A percentile compares a stretch with the other conserved stretches of the same genome.
Conservation (phyloP, 176 grass and related monocot genomes). For the Aechmea fasciata region DNA sequence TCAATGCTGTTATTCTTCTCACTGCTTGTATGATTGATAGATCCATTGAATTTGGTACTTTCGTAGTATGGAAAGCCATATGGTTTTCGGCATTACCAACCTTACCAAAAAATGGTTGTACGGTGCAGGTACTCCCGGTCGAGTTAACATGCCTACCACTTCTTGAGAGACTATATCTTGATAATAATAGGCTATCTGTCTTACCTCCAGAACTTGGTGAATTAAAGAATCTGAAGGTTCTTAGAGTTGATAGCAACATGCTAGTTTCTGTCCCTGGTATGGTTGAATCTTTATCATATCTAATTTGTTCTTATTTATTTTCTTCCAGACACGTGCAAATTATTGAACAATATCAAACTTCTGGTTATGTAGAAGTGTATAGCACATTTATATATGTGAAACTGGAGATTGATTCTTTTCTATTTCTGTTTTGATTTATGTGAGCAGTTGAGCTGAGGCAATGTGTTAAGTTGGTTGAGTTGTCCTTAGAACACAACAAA, state of each 20-base stretch:
- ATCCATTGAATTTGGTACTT: not conserved
- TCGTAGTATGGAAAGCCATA: not conserved
- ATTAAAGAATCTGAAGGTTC: constrained; percentile 70
- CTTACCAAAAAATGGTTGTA: constrained; percentile 25
- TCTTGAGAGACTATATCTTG: constrained; percentile 88
- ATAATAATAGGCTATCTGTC: constrained; percentile 80
- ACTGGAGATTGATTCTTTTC: not conserved
- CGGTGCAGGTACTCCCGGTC: constrained; percentile 74
- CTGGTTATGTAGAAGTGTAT: not conserved
- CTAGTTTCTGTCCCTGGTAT: constrained; percentile 94
- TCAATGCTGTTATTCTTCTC: no score
- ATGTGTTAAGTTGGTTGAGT: constrained; percentile 81
- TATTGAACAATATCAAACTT: not conserved
- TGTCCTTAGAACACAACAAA: constrained; percentile 90
- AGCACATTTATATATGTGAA: not conserved
- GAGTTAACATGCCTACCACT: constrained; percentile 71
- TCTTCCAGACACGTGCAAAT: not conserved
- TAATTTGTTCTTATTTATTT: not conserved
- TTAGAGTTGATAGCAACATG: constrained; percentile 82
- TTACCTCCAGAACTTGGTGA: constrained; percentile 90
- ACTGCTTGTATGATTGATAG: not conserved
- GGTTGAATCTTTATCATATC: constrained; percentile 15
- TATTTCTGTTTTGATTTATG: not conserved
- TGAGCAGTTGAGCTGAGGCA: constrained; percentile 71
- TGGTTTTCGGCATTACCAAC: not conserved